Evolutionary conservation across 1,284 basidiomycete species (phyloP).

Genomic region (Moesziomyces sp.): DNA sequence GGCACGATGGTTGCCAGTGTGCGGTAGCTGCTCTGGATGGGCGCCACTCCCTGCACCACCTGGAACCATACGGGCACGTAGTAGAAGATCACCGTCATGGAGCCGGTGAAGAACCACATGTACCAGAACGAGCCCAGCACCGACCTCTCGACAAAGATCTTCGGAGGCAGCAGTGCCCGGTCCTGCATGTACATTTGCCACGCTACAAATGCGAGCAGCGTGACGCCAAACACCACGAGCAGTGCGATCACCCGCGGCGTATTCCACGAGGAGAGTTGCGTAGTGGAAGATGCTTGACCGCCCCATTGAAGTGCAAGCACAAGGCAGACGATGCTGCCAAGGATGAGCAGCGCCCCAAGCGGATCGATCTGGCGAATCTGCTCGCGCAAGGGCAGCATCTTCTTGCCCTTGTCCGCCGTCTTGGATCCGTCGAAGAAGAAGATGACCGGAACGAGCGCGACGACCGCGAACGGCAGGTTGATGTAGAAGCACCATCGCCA

Average conservation of each 20-base stretch:
- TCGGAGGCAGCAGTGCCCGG: constrained; percentile 15
- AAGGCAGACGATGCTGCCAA: constrained; percentile 53
- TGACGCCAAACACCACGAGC: constrained; percentile 11
- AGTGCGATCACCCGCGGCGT: constrained; percentile 16
- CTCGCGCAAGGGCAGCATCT: constrained; percentile 8
- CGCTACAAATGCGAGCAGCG: constrained; percentile 16
- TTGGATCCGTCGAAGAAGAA: constrained; percentile 22
- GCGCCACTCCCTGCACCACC: constrained; percentile 8
- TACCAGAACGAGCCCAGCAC: constrained; percentile 24
- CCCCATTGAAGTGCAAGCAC: constrained; percentile 24
- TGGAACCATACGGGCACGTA: constrained; percentile 40
- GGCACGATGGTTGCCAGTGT: constrained; percentile 16
- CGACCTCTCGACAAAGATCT: constrained; percentile 12
- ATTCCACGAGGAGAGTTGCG: constrained; percentile 5
- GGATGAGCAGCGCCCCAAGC: constrained; percentile 67
- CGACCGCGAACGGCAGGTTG: constrained; percentile 21
- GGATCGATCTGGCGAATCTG: constrained; percentile 18
- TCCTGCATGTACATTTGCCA: constrained; percentile 22
- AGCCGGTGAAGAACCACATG: constrained; percentile 14
- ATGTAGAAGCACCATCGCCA: constrained; percentile 66
- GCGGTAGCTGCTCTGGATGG: constrained; percentile 17
- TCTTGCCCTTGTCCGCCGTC: constrained; percentile 15
- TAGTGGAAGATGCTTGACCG: constrained; percentile 6
- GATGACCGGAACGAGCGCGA: constrained; percentile 19
- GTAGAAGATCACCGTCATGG: constrained; percentile 28